These are phyloP conservation scores for Lactarius tabidus DNA, from an alignment of 768 basidiomycete genomes.

Conservation along the genomic window DNA sequence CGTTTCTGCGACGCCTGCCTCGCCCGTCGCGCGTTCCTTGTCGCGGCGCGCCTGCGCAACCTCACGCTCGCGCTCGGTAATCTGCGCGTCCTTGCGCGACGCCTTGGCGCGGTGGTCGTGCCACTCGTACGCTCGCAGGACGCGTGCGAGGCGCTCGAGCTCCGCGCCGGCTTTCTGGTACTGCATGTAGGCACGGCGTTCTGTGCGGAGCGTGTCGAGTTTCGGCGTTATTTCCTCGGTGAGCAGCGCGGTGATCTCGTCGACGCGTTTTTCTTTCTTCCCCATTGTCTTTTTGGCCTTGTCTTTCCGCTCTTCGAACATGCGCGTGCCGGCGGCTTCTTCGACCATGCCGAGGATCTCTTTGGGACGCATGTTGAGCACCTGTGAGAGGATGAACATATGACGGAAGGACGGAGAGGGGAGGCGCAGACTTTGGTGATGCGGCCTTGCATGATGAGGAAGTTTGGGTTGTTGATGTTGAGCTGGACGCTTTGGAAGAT, in stretches of 20 bases:
- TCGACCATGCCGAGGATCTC: slow-evolving; percentile 99
- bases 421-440: slow-evolving; percentile 81
- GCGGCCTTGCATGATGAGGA: slow-evolving; percentile 98
- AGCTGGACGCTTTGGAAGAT: slow-evolving; percentile 96
- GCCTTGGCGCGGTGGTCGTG: slow-evolving; percentile 52
- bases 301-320: slow-evolving; percentile 99
- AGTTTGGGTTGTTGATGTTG: slow-evolving; percentile 99
- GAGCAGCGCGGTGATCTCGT: slow-evolving; percentile 78
- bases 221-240: slow-evolving; percentile 93
- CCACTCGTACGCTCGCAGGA: slow-evolving; percentile 90
- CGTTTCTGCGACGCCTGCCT: slow-evolving; percentile 61
- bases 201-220: slow-evolving; percentile 80
- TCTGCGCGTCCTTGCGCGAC: slow-evolving; percentile 51
- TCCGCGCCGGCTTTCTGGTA: slow-evolving; percentile 89
- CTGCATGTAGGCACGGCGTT: slow-evolving; percentile 84
- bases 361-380: slow-evolving; percentile 96
- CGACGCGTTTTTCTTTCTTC: slow-evolving; percentile 95
- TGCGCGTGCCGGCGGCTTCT: slow-evolving; percentile 96
- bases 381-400: slow-evolving; percentile 38
- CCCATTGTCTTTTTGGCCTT: slow-evolving; percentile 94
- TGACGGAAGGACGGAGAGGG: background rate
- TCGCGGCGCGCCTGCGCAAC: slow-evolving; percentile 44
- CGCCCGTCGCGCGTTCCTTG: slow-evolving; percentile 48
- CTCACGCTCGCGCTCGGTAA: slow-evolving; percentile 48
- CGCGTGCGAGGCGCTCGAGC: slow-evolving; percentile 77